Conservation (phyloP, 2,329 filamentous ascomycete genomes). For the Trichoderma polysporum region DNA sequence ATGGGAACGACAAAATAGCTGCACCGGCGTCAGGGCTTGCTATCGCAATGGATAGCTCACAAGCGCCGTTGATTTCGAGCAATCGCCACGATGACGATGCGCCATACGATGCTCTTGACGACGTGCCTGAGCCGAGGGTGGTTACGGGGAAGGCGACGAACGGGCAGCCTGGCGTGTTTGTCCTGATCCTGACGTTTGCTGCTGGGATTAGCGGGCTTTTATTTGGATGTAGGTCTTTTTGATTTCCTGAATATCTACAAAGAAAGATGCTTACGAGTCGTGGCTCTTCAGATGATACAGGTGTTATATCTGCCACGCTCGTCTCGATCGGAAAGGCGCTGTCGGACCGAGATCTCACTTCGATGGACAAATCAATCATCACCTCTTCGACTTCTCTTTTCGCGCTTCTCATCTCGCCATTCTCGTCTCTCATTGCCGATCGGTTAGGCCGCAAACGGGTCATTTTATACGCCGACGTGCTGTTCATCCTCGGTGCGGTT, state of each 20-base stretch:
- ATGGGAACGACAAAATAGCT: background rate
- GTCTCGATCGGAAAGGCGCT: conserved; percentile 63
- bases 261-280: conserved; percentile 10
- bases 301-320: conserved; percentile 67
- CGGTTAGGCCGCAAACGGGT: conserved; percentile 60
- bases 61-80: conserved; percentile 41
- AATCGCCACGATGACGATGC: conserved; percentile 32
- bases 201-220: conserved; percentile 67
- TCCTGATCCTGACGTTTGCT: conserved; percentile 62
- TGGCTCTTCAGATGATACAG: conserved; percentile 56
- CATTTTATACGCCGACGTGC: conserved; percentile 61
- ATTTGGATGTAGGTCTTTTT: conserved; percentile 60
- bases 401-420: conserved; percentile 62
- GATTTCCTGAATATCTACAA: no score
- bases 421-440: conserved; percentile 65
- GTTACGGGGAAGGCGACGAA: conserved; percentile 32
- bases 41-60: conserved; percentile 37
- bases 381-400: conserved; percentile 68
- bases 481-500: conserved; percentile 68
- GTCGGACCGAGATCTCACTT: conserved; percentile 55
- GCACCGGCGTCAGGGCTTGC: background rate
- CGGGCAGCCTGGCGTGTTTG: conserved; percentile 48
- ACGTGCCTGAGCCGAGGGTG: conserved; percentile 24
- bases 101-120: conserved; percentile 33
- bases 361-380: conserved; percentile 68